phyloP scores from a whole-genome alignment of 139 green algal species.

The Chlorella sp. region DNA sequence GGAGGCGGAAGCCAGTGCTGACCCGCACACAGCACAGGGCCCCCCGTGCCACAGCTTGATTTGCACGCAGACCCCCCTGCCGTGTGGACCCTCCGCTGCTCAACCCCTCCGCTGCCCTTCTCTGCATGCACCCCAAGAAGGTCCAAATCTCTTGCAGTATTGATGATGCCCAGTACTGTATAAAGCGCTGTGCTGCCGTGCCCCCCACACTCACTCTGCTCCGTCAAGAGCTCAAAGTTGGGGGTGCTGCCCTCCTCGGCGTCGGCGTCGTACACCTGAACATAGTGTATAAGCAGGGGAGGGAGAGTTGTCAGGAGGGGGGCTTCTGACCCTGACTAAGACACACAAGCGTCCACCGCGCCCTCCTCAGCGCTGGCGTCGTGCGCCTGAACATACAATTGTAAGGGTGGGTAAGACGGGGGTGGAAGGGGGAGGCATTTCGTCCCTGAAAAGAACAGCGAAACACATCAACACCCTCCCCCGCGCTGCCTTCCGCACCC shows the following conservation, averaged over 20 bases:
- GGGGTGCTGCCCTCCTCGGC: constrained; percentile 27
- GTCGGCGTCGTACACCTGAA: constrained; percentile 51
- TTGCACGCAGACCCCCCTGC: not conserved
- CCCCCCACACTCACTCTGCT: not conserved
- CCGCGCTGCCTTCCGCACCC: too few species aligned
- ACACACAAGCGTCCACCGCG: not conserved
- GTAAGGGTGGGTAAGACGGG: not conserved
- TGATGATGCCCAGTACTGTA: not conserved
- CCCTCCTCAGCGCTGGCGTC: too few species aligned
- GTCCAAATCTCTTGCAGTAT: too few species aligned
- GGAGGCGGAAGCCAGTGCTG: not conserved
- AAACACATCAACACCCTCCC: too few species aligned
- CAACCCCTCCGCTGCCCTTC: not conserved
- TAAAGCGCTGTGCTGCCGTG: not conserved
- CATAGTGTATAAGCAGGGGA: too few species aligned
- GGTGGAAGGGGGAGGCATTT: not conserved
- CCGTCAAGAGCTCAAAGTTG: constrained; percentile 59
- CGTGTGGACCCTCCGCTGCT: too few species aligned
- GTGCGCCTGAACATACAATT: too few species aligned
- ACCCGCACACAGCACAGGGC: not conserved
- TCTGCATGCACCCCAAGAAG: too few species aligned
- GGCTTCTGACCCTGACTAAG: too few species aligned
- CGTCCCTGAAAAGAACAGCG: too few species aligned
- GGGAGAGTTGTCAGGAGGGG: not conserved
- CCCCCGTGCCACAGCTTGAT: not conserved